Evolutionary conservation across 2,329 filamentous ascomycete genomes (phyloP).

Genomic region (Paradendryphiella salina): DNA sequence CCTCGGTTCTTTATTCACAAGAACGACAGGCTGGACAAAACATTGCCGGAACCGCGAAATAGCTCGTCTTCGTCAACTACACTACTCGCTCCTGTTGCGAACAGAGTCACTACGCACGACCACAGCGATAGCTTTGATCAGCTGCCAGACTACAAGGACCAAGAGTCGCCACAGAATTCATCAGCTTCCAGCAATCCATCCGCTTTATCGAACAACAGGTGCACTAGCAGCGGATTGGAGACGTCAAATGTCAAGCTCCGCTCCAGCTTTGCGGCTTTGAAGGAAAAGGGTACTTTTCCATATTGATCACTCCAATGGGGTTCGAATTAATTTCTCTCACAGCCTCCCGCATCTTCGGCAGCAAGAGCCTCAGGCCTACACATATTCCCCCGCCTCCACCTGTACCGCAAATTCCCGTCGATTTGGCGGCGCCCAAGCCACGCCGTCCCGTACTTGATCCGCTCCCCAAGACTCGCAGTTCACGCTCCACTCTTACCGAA

Average conservation of each 20-base stretch:
- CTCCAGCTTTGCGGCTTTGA: conserved; percentile 18
- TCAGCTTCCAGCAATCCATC: neutral
- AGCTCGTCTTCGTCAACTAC: conserved; percentile 6
- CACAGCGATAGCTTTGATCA: neutral
- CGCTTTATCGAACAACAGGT: neutral
- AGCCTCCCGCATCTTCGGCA: conserved; percentile 26
- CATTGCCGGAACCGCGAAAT: conserved; percentile 1
- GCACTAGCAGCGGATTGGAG: neutral
- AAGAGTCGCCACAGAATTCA: neutral
- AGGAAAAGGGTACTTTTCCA: conserved; percentile 17
- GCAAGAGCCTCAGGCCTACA: neutral
- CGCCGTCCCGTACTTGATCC: conserved; percentile 4
- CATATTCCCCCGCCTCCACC: conserved; percentile 20
- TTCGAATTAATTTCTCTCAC: neutral
- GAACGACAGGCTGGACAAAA: conserved; percentile 10
- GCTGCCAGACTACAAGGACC: neutral
- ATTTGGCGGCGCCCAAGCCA: conserved; percentile 1
- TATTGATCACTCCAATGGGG: neutral
- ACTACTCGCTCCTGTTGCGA: neutral
- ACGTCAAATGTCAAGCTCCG: conserved; percentile 9
- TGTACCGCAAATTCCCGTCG: conserved; percentile 20
- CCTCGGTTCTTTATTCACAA: conserved; percentile 19
- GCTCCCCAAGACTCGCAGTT: neutral
- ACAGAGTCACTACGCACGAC: neutral
- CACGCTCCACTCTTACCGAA: conserved; percentile 6